Evolutionary conservation across 306 rosid genomes (phyloP).

Genomic region (Senna siamea): DNA sequence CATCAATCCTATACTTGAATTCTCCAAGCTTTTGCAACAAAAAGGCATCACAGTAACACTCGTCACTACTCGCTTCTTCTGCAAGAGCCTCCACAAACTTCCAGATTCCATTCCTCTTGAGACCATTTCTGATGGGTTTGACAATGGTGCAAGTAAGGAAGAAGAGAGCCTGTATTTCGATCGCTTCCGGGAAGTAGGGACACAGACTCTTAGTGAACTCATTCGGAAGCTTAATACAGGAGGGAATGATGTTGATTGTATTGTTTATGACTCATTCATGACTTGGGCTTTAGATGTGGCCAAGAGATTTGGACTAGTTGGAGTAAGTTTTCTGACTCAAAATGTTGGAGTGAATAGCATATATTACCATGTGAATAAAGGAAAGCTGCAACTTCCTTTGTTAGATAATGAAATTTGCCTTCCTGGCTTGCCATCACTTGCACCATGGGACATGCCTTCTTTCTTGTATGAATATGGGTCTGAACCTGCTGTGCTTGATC

Average conservation of each 20-base stretch:
- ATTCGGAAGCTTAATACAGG: not conserved
- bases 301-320: not conserved
- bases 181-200: constrained; percentile 8
- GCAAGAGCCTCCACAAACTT: not conserved
- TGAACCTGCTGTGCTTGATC: not conserved
- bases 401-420: not conserved
- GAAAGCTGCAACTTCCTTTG: not conserved
- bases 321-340: not conserved
- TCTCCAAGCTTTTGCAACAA: constrained; percentile 34
- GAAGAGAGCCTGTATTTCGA: not conserved
- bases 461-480: not conserved
- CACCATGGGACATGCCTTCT: not conserved
- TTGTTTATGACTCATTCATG: constrained; percentile 3
- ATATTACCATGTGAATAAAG: constrained; percentile 1
- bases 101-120: not conserved
- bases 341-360: not conserved
- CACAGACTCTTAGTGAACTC: constrained; percentile 8
- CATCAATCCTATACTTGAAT: constrained; percentile 43
- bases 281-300: not conserved
- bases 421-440: not conserved
- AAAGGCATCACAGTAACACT: constrained; percentile 34
- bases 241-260: not conserved
- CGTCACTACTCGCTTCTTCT: constrained; percentile 12
- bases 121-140: constrained; percentile 1
- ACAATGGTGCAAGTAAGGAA: not conserved